Percentiles rank a stretch among this genome's conserved stretches.
Evolutionary conservation across 169 alveolate genomes (phyloP).

Genomic region (Eimeria necatrix): DNA sequence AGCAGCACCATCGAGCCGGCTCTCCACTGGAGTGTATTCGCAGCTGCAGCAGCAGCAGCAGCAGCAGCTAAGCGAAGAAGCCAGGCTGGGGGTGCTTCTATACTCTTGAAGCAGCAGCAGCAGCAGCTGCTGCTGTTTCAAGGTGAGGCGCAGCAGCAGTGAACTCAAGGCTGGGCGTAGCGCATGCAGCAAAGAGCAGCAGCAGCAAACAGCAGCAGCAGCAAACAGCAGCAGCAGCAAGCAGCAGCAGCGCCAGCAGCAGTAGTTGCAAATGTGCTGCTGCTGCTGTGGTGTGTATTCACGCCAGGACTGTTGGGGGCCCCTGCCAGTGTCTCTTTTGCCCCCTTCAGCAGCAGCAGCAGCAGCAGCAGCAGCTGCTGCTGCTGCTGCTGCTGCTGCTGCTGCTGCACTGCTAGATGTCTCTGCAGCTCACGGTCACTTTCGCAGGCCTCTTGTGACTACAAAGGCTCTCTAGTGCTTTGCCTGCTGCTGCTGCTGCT

Average conservation of each 20-base stretch:
- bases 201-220: conserved; percentile 12
- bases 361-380: conserved; percentile 1
- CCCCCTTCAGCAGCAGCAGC: background rate
- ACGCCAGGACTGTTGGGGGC: background rate
- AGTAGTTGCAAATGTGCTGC: background rate
- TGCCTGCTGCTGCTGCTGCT: background rate
- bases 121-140: background rate
- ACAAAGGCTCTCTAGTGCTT: no score
- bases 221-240: no score
- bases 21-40: conserved; percentile 15
- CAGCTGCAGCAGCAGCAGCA: conserved; percentile 13
- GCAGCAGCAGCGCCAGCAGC: background rate
- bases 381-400: conserved; percentile 3
- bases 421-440: no score
- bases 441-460: no score
- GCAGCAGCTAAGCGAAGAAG: conserved; percentile 58
- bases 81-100: conserved; percentile 40
- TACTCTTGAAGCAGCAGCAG: conserved; percentile 45
- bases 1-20: background rate
- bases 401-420: background rate
- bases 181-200: background rate
- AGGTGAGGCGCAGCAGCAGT: background rate
- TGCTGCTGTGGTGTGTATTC: background rate
- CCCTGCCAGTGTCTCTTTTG: background rate
- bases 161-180: background rate